A percentile compares a stretch with the other conserved stretches of the same genome.
These are phyloP conservation scores for Tetrahymena thermophila DNA, from an alignment of 73 alveolate genomes.

Conservation along the genomic window DNA sequence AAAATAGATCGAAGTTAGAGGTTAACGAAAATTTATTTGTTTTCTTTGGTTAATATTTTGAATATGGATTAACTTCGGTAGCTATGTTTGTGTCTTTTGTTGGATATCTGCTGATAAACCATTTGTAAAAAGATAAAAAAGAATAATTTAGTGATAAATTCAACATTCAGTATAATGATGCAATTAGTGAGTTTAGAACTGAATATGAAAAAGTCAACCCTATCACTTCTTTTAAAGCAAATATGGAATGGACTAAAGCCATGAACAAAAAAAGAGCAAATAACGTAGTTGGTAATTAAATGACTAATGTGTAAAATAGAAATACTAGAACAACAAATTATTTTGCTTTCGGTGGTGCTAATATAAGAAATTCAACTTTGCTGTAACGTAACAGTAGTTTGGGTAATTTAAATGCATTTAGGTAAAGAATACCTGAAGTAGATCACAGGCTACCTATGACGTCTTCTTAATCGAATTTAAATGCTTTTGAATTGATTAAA, in stretches of 20 bases:
- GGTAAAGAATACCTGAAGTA: neutral
- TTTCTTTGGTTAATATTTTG: neutral
- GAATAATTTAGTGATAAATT: neutral
- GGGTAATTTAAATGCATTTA: neutral
- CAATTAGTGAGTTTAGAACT: neutral
- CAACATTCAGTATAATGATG: neutral
- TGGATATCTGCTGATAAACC: neutral
- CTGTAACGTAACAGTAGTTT: neutral
- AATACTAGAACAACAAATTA: neutral
- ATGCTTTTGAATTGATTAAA: neutral
- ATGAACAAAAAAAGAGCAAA: neutral
- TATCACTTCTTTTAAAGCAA: neutral
- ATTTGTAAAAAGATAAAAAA: neutral
- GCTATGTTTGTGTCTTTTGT: neutral
- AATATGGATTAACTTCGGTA: neutral
- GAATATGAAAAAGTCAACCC: neutral
- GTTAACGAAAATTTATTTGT: neutral
- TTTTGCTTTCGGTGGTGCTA: neutral
- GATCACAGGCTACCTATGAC: neutral
- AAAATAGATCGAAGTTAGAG: neutral
- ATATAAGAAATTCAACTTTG: neutral
- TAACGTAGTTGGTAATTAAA: neutral
- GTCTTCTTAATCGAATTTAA: neutral
- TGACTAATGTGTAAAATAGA: neutral
- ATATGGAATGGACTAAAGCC: neutral